Base-by-base conservation (phyloP, 1,284 basidiomycete genomes). In the Cutaneotrichosporon sp. region DNA sequence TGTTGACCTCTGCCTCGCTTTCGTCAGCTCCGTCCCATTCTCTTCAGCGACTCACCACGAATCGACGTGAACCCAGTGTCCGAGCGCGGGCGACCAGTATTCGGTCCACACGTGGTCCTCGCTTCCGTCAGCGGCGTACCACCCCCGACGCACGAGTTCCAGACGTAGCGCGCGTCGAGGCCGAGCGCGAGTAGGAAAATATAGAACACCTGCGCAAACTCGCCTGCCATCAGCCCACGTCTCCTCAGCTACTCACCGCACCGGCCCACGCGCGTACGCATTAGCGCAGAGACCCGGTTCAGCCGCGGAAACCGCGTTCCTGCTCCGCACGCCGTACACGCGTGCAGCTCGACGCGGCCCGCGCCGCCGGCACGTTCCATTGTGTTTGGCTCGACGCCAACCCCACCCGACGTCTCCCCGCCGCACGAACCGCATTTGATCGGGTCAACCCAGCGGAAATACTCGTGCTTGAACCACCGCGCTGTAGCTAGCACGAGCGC, bases 31-130 rank as follows among this genome's bases (percentile, higher is more conserved):
- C 7, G 7, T 18, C 36, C 13, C 17, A 5, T 37, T 37, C 36
- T n/a, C n/a, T n/a, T n/a, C n/a, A n/a, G n/a, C n/a, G 14, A 40
- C 38, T n/a, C 20, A 40, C 38, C 75, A 77, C 8, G 76, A 66
- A 64, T 79, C 78, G 15, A 77, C 67, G 57, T 79, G 78, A 15
- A 78, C 69, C 77, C 77, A 79, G 37, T 77, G 72, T 20, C 66
- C 47, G 8, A 66, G 44, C 2, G 55, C 36, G 2, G 61, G 54
- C 7, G 66, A 67, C 61, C 66, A 76, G 55, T 72, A 77, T 60
- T 77, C 77, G 45, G 73, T 74, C 77, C 77, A 79, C n/a, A 79
- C 77, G 53, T 79, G 78, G 62, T 79, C 78, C 63, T 79, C 77
- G 21, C 70, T 73, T 48, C 65, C 4, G 35, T 41, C 41, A 50